Percentiles rank a stretch among this genome's conserved stretches.
Evolutionary conservation across 208 protist species (phyloP).

Genomic region (Porcisia deanei): DNA sequence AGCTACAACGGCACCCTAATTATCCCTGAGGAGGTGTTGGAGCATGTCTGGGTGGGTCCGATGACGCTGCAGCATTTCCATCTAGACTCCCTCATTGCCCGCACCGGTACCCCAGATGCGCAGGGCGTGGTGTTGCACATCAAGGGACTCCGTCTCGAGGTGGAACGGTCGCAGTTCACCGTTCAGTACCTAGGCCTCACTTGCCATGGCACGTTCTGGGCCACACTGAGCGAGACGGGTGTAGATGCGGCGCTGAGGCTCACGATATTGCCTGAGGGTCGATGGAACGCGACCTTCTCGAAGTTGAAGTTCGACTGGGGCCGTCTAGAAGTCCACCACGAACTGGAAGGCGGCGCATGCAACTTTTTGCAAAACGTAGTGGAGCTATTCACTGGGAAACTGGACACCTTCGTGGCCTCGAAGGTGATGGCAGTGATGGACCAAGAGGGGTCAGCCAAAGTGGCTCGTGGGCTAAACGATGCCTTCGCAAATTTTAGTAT

Average conservation of each 20-base stretch:
- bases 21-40: slow-evolving; percentile 39
- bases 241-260: slow-evolving; percentile 25
- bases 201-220: slow-evolving; percentile 43
- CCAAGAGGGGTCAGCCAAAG: slow-evolving; percentile 15
- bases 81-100: slow-evolving; percentile 22
- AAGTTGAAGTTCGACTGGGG: slow-evolving; percentile 40
- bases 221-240: slow-evolving; percentile 34
- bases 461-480: slow-evolving; percentile 30
- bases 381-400: slow-evolving; percentile 52
- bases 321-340: slow-evolving; percentile 47
- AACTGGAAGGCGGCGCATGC: slow-evolving; percentile 40
- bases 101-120: slow-evolving; percentile 22
- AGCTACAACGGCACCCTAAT: slow-evolving; percentile 16
- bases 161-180: slow-evolving; percentile 55
- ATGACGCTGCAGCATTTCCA: slow-evolving; percentile 50
- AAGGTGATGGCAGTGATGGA: slow-evolving; percentile 43
- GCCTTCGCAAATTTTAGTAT: slow-evolving; percentile 7
- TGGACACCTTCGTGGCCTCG: slow-evolving; percentile 46
- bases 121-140: slow-evolving; percentile 34
- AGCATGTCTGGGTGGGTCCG: slow-evolving; percentile 40
- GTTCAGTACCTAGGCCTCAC: slow-evolving; percentile 28
- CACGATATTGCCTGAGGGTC: slow-evolving; percentile 33
- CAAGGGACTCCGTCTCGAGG: slow-evolving; percentile 29
- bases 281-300: slow-evolving; percentile 31
- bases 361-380: slow-evolving; percentile 43